Base-by-base conservation (phyloP, 306 rosid genomes). In the Quercus dentata region DNA sequence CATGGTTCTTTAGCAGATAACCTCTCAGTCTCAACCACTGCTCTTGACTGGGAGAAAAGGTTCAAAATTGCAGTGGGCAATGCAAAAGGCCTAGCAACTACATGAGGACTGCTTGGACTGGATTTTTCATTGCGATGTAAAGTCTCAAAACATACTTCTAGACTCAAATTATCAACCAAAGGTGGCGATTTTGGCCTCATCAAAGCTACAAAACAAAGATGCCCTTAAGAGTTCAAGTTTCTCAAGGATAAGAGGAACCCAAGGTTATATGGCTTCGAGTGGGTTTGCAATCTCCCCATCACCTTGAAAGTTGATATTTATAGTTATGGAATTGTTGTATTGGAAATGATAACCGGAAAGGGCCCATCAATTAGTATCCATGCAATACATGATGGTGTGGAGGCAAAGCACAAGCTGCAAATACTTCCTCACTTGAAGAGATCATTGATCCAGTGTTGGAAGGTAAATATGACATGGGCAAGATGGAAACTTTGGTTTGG, bases 21-120 rank as follows among this genome's bases (percentile, higher is more conserved):
- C 55, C 21, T 35, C 44, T 35, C 44, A 35, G 0, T 79, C 7
- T 54, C 82, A 9, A 7, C 78, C 2, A 35, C 28, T 70, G 52
- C 13, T 38, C 86, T 86, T 13, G 82, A 79, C 8, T 79, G 78
- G 79, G 76, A 74, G 27, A 76, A 57, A 28, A 81, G 76, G 74
- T 86, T 76, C 55, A 73, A 76, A 18, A 82, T 82, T 52, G 89
- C 84, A 0, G 4, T 77, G 0, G 86, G 89, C 15, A 80, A 63
- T 2, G 83, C 86, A 52, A 83, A 82, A 35, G 89, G 89, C 4
- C 75, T 86, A 9, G 85, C 86, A 28, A 2, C 28, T 27, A 27
- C 2, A 86, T n/a, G 85, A 86, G 23, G 89, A 83, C 59, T 86
- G 85, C 76, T 77, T 76, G 67, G 85, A 86, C 44, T 86, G 87